Percentiles rank a stretch among this genome's conserved stretches.
phyloP scores from a whole-genome alignment of 306 rosid species.

The Cicer yamashitae region DNA sequence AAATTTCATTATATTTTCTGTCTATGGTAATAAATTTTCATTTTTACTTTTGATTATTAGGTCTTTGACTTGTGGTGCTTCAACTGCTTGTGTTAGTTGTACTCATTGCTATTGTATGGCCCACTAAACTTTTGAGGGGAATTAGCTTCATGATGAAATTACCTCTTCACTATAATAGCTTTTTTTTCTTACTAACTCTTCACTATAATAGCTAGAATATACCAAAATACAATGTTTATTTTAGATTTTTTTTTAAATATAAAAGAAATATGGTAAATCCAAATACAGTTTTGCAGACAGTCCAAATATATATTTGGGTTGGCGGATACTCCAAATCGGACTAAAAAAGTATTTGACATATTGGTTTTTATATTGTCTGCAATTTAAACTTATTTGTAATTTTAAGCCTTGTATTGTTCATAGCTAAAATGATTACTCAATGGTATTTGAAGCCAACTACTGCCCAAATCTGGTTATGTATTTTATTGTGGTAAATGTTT shows the following conservation, averaged over 20 bases:
- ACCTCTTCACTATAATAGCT: not conserved
- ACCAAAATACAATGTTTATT: too few relatives aligned
- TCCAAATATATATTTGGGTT: not conserved
- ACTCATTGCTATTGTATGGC: conserved; percentile 9
- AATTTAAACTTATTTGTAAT: not conserved
- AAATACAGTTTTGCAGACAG: not conserved
- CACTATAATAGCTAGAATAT: too few relatives aligned
- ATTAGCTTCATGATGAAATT: not conserved
- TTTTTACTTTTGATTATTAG: conserved; percentile 11
- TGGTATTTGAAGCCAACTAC: too few relatives aligned
- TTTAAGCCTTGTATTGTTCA: not conserved
- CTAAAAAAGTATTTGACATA: not conserved
- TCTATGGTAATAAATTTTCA: conserved; percentile 25
- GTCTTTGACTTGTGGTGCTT: not conserved
- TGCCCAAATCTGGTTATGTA: not conserved
- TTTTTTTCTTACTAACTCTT: too few relatives aligned
- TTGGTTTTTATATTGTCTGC: not conserved
- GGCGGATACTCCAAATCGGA: not conserved
- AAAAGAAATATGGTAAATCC: not conserved
- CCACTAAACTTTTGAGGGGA: not conserved
- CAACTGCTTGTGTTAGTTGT: conserved; percentile 7
- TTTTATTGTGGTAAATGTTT: too few relatives aligned
- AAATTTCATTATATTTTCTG: conserved; percentile 46
- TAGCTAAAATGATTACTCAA: too few relatives aligned
- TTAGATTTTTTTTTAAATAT: too few relatives aligned